A percentile compares a stretch with the other conserved stretches of the same genome.
phyloP scores from a whole-genome alignment of 1,284 basidiomycete genomes.

The Ganoderma sinense region DNA sequence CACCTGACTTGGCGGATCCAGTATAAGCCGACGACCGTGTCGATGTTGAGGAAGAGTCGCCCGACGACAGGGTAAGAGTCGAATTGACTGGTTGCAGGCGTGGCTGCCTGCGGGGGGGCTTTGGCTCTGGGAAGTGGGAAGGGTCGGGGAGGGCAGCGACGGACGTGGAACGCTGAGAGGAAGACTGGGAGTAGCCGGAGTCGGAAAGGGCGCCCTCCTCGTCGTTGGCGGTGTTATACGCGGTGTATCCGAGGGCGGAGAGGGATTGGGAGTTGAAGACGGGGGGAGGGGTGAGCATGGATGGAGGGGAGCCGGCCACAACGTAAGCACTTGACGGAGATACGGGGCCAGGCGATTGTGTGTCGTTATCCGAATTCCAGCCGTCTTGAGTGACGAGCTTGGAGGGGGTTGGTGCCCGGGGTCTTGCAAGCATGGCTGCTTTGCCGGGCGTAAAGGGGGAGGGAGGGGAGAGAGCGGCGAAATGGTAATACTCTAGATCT shows the following conservation, averaged over 20 bases:
- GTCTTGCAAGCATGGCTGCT: constrained; percentile 36
- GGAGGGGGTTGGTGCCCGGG: constrained; percentile 37
- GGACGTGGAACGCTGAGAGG: constrained; percentile 58
- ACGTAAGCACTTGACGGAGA: constrained; percentile 40
- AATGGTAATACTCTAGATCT: constrained; percentile 30
- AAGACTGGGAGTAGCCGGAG: constrained; percentile 45
- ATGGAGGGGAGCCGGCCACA: constrained; percentile 39
- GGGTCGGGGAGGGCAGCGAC: constrained; percentile 63
- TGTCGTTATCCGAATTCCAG: constrained; percentile 38
- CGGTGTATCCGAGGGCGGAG: constrained; percentile 32
- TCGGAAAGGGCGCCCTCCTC: constrained; percentile 49
- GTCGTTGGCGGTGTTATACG: constrained; percentile 35
- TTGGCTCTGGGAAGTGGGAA: constrained; percentile 64
- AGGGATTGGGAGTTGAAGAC: constrained; percentile 28
- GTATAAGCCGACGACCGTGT: constrained; percentile 81
- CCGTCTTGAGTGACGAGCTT: constrained; percentile 33
- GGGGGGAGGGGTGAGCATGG: constrained; percentile 30
- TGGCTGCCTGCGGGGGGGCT: constrained; percentile 54
- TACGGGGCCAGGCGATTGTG: constrained; percentile 33
- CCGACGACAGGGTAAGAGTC: constrained; percentile 65
- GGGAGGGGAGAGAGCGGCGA: constrained; percentile 29
- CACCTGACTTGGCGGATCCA: constrained; percentile 68
- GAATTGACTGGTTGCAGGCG: constrained; percentile 42
- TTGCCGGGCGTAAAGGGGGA: constrained; percentile 36
- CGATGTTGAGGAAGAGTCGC: constrained; percentile 71